These are phyloP conservation scores for Backusella sp. DNA, from an alignment of 192 early-diverging fungal species.

Conservation along the genomic window DNA sequence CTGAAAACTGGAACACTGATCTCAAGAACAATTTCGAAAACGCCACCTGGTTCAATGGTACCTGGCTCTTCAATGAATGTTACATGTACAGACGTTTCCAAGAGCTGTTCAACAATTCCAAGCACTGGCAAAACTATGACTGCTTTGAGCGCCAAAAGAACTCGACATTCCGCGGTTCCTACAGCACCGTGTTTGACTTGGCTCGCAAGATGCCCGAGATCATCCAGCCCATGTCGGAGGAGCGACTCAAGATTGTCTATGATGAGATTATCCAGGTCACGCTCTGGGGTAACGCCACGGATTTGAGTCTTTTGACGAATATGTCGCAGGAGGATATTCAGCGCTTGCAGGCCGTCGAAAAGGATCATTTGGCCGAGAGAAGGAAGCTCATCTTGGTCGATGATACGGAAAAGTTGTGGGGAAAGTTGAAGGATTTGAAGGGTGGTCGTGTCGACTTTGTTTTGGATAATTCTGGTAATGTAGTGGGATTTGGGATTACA, in stretches of 20 bases:
- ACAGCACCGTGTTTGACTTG: constrained; percentile 62
- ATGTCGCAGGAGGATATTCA: constrained; percentile 66
- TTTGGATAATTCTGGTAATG: constrained; percentile 82
- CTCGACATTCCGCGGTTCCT: constrained; percentile 65
- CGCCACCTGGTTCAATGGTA: constrained; percentile 69
- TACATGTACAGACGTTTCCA: constrained; percentile 78
- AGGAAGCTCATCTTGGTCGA: constrained; percentile 70
- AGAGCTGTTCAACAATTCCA: constrained; percentile 53
- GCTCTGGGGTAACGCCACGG: constrained; percentile 91
- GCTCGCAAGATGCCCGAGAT: constrained; percentile 42
- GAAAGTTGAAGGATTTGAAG: constrained; percentile 49
- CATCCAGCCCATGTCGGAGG: constrained; percentile 24
- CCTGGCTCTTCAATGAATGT: constrained; percentile 86
- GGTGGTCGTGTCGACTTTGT: constrained; percentile 76
- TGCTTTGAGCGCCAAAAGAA: constrained; percentile 71
- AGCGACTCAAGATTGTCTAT: constrained; percentile 48
- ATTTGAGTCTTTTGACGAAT: constrained; percentile 76
- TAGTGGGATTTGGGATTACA: background rate
- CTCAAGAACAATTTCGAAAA: constrained; percentile 50
- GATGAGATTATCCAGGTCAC: constrained; percentile 71
- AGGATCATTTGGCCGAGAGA: constrained; percentile 42
- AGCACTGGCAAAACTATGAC: constrained; percentile 70
- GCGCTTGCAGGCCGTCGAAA: constrained; percentile 56
- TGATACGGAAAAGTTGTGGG: constrained; percentile 66
- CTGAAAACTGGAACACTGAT: constrained; percentile 63